Base-by-base conservation (phyloP, 2,329 filamentous ascomycete genomes). In the Talaromyces sp. region DNA sequence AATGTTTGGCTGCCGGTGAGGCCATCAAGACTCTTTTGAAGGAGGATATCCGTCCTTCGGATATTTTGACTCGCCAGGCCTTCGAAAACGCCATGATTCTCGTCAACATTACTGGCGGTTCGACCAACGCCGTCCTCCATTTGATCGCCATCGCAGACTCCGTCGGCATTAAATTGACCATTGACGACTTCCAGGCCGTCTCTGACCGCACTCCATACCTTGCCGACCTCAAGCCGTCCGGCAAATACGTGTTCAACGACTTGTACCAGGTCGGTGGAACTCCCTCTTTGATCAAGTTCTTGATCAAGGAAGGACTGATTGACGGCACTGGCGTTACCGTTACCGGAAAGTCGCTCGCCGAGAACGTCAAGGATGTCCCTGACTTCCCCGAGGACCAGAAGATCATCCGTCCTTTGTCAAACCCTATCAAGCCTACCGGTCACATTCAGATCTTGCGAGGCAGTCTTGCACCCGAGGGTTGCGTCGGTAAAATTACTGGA, bases 71-170 rank as follows among this genome's bases (percentile, higher is more conserved):
- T 9, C 86, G 90, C 61, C 81, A 90, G 72, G 89, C 91, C 7
- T 93, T 95, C 69, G 90, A 93, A 78, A 88, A 93, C 72, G 91
- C 91, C 71, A 93, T 95, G 89, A 84, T 90, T 9, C 82, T 93
- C 28, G 87, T 92, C 67, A 93, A 88, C 73, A 89, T 93, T 69
- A 90, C 91, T 2, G 91, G 91, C 60, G 91, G 91, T 66, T 92
- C 89, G 71, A 95, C 91, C 67, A 95, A 95, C 76, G 91, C 91
- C 42, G 91, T 95, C 39, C 85, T 95, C 52, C 91, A 95, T 76
- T 78, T 95, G 55, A 91, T 95, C 72, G 91, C 91, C 70, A 92
- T 93, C 63, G 91, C 91, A 65, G 88, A 93, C 77, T 84, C 88
- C 5, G 90, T 92, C 23, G 91, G 90, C 69, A 84, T 95, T 73